Conservation (phyloP, 2,329 filamentous ascomycete genomes). For the Fusarium udum region DNA sequence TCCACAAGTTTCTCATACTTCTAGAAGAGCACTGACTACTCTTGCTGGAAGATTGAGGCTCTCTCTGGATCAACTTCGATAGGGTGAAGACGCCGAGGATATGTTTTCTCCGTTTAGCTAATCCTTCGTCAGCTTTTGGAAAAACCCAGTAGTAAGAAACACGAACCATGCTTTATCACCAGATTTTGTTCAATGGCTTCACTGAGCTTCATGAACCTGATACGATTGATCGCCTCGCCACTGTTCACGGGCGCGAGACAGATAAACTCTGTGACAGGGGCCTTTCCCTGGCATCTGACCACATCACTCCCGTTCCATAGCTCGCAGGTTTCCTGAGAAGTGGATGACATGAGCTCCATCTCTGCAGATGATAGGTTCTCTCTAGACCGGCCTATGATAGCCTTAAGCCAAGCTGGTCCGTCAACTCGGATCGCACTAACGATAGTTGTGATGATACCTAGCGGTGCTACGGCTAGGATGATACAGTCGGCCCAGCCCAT, state of each 20-base stretch:
- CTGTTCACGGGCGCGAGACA: not conserved
- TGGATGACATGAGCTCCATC: slow-evolving; percentile 56
- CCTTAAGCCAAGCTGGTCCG: slow-evolving; percentile 53
- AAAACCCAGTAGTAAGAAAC: not conserved
- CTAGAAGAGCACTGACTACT: no score
- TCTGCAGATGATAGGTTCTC: slow-evolving; percentile 54
- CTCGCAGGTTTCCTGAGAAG: slow-evolving; percentile 54
- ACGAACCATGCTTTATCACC: not conserved
- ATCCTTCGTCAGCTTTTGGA: not conserved
- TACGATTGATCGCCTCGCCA: not conserved
- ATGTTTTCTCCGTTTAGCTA: not conserved
- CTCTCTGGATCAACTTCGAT: not conserved
- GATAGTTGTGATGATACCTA: slow-evolving; percentile 56
- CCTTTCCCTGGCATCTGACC: slow-evolving; percentile 15
- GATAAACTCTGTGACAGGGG: not conserved
- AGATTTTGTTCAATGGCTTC: not conserved
- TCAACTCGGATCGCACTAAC: slow-evolving; percentile 56
- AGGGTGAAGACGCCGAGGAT: fast-evolving
- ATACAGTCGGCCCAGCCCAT: slow-evolving; percentile 54
- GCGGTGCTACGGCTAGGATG: slow-evolving; percentile 56
- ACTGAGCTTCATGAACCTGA: not conserved
- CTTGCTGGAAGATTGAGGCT: no score
- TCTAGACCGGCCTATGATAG: slow-evolving; percentile 56
- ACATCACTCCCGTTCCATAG: slow-evolving; percentile 56
- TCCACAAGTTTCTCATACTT: not conserved